These are phyloP conservation scores for Cajanus cajan DNA, from an alignment of 306 rosid species.

Conservation along the genomic window DNA sequence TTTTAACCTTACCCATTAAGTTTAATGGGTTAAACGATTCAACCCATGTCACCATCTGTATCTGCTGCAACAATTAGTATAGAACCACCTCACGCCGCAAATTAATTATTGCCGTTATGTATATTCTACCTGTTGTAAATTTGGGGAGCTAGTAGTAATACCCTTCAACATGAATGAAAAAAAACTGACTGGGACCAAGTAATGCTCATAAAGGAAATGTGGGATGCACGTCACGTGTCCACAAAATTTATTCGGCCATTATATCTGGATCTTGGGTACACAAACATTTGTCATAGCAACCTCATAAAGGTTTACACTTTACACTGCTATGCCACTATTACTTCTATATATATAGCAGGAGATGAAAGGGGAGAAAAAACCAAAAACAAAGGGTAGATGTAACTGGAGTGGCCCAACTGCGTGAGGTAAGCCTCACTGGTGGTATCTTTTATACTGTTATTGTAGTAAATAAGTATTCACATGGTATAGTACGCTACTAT, in stretches of 20 bases:
- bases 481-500: background rate
- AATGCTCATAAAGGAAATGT: background rate
- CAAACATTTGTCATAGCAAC: background rate
- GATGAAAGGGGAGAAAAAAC: background rate
- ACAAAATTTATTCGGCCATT: background rate
- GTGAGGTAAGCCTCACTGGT: background rate
- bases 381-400: background rate
- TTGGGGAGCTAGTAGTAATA: background rate
- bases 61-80: background rate
- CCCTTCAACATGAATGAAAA: background rate
- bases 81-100: background rate
- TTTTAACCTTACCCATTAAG: background rate
- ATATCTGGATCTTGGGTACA: conserved; percentile 3
- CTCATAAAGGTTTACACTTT: background rate
- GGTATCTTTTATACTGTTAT: background rate
- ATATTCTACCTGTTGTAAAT: background rate
- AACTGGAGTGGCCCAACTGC: background rate
- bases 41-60: background rate
- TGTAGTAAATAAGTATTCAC: background rate
- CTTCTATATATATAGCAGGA: background rate
- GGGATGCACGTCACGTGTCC: background rate
- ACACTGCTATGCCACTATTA: background rate
- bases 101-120: background rate
- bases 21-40: background rate
- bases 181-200: background rate